Base-by-base conservation (phyloP, 2,329 filamentous ascomycete species). In the Fusarium sp. region DNA sequence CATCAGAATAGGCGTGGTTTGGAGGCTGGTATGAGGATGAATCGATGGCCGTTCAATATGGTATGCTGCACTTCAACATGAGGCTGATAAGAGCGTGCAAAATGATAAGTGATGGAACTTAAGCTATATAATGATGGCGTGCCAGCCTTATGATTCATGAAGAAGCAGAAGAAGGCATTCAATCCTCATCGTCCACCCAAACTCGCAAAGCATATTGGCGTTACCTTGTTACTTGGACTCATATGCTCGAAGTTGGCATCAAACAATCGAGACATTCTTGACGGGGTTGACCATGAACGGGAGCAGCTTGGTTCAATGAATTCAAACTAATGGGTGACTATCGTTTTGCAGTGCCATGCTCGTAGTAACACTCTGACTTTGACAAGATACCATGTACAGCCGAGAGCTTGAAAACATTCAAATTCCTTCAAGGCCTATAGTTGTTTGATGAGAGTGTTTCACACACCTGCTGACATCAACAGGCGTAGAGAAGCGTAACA, bases 401-500 rank as follows among this genome's bases (percentile, higher is more conserved):
- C n/a, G 20, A 46, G 45, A 2, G 18, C 11, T 31, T 18, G 17
- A 14, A 36, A n/a, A 37, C 11, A 42, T 7, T 7, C n/a, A 18
- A 11, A 8, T 33, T 20, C 11, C 18, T 21, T 20, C 11, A 29
- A 17, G 27, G 13, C n/a, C 20, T 14, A 6, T 17, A 17, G 35
- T 11, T 33, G 18, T 29, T 5, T 21, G 20, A 15, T 13, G 18
- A 18, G n/a, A 42, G 14, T 2, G 23, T 10, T 33, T 10, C 20
- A n/a, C 17, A 20, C 39, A 7, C 20, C 18, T 33, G 33, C n/a
- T 13, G 21, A 18, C 25, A 57, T 27, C 36, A 21, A 52, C 18
- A 45, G 18, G 47, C 36, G 14, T 11, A 36, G 39, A 31, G 27
- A 45, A 56, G 23, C 29, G 48, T 65, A 68, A 68, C 54, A 54